Percentiles rank a stretch among this genome's conserved stretches.
phyloP scores from a whole-genome alignment of 2,329 filamentous ascomycete species.

The Dactylonectria estremocensis region DNA sequence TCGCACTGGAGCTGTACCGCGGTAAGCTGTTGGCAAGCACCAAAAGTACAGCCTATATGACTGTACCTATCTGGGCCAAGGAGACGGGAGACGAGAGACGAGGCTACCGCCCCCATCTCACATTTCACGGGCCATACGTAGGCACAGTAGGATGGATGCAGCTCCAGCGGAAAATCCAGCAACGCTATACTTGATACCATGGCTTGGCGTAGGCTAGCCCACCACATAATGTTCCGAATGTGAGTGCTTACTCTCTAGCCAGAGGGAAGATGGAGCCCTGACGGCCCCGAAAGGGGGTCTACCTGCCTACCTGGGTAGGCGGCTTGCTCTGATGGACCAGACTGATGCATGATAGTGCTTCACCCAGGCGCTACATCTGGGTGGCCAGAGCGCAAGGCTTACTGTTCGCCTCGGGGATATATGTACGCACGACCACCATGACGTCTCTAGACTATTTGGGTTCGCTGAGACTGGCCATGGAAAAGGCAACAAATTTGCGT shows the following conservation, averaged over 20 bases:
- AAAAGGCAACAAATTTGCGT: background rate
- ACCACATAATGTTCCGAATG: constrained; percentile 47
- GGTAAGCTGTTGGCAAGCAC: constrained; percentile 17
- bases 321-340: background rate
- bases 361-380: background rate
- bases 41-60: background rate
- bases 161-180: constrained; percentile 20
- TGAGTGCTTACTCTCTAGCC: constrained; percentile 37
- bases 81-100: background rate
- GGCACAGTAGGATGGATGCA: constrained; percentile 5
- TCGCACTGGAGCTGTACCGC: constrained; percentile 29
- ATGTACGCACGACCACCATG: background rate
- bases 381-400: background rate
- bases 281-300: constrained; percentile 7
- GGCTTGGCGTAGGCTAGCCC: constrained; percentile 40
- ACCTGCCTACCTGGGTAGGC: constrained; percentile 10
- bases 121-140: constrained; percentile 5
- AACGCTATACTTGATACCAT: constrained; percentile 35
- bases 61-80: background rate
- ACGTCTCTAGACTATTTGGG: background rate
- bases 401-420: background rate
- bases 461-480: background rate
- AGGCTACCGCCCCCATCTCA: background rate
- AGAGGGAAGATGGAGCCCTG: constrained; percentile 31
- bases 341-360: background rate